Evolutionary conservation across 495 filamentous ascomycete genomes (phyloP), one percentile per base, ranked within the genome.

Genomic region (Penicillium robsamsonii): DNA sequence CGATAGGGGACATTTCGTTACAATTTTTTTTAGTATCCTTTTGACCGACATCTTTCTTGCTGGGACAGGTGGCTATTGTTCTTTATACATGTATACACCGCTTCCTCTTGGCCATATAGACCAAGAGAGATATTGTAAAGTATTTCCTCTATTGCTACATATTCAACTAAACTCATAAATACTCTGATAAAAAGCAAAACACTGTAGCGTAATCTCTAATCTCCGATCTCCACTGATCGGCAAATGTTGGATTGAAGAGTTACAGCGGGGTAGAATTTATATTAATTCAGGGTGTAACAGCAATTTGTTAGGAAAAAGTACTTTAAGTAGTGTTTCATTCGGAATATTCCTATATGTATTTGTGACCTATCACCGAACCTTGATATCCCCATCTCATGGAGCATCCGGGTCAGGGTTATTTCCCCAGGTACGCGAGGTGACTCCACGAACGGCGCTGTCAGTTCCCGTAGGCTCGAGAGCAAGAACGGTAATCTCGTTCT

Each of bases 341-440:
- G 6, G 17, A 20, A 2, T 4, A 41, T 2, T 41, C 17, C n/a
- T 41, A 18, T 41, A 41, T 27, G 22, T 2, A 27, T 27, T 7
- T 27, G 4, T 7, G 25, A 27, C 25, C 4, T 20, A 41, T 8
- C 7, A 41, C 18, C 5, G 15, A 5, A 27, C 5, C 38, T 20
- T 20, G 6, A 18, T 41, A 41, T 18, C 5, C 4, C 1, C 38
- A 20, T 15, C 17, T 46, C 40, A 57, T 9, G 54, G 50, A 46
- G 50, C 53, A 52, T 79, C 76, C 4, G 70, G 70, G 62, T 79
- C 76, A 7, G 70, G 66, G 53, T 75, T 63, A 62, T 78, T 77
- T 7, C 62, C 71, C 76, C 75, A 79, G 12, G 46, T 58, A 45
- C 75, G 67, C 41, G 64, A 60, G 17, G 58, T 61, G 5, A 62